These are phyloP conservation scores for Ceratocystis alfenasii DNA, from an alignment of 2,329 filamentous ascomycete species.

Conservation along the genomic window DNA sequence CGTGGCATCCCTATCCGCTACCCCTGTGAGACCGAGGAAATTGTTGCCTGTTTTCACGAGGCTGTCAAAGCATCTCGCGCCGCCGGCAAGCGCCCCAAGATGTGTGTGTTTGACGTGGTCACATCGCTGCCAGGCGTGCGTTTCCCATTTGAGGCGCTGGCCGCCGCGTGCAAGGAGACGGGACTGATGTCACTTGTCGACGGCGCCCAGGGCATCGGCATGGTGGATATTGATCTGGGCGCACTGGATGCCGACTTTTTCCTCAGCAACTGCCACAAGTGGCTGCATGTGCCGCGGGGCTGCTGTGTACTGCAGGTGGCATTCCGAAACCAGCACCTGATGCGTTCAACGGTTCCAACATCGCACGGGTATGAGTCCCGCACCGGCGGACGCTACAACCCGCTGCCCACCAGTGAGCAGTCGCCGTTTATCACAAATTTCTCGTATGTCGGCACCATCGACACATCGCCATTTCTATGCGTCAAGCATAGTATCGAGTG, in stretches of 20 bases:
- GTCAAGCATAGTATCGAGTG: slow-evolving; percentile 61
- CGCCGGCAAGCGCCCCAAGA: slow-evolving; percentile 49
- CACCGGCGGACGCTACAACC: slow-evolving; percentile 22
- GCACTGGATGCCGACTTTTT: slow-evolving; percentile 71
- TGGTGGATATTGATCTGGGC: slow-evolving; percentile 57
- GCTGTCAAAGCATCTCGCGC: slow-evolving; percentile 42
- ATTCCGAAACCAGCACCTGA: slow-evolving; percentile 58
- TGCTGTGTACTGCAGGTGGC: slow-evolving; percentile 76
- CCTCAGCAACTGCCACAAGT: slow-evolving; percentile 80
- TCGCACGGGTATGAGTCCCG: slow-evolving; percentile 61
- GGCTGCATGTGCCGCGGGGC: slow-evolving; percentile 69
- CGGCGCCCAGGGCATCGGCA: slow-evolving; percentile 73
- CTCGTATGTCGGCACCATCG: slow-evolving; percentile 63
- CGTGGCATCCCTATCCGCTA: slow-evolving; percentile 51
- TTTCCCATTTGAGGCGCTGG: slow-evolving; percentile 64
- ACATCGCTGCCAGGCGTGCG: slow-evolving; percentile 65
- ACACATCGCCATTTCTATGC: slow-evolving; percentile 60
- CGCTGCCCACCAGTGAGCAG: slow-evolving; percentile 36
- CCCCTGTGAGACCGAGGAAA: slow-evolving; percentile 56
- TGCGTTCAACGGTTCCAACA: slow-evolving; percentile 65
- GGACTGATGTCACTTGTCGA: slow-evolving; percentile 66
- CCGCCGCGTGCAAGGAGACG: slow-evolving; percentile 50
- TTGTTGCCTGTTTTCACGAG: slow-evolving; percentile 49
- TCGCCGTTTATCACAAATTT: slow-evolving; percentile 57
- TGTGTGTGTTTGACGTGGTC: slow-evolving; percentile 61